Evolutionary conservation across 2,329 filamentous ascomycete genomes (phyloP), one percentile per base, ranked within the genome.

Genomic region (Raffaelea ambrosiae): DNA sequence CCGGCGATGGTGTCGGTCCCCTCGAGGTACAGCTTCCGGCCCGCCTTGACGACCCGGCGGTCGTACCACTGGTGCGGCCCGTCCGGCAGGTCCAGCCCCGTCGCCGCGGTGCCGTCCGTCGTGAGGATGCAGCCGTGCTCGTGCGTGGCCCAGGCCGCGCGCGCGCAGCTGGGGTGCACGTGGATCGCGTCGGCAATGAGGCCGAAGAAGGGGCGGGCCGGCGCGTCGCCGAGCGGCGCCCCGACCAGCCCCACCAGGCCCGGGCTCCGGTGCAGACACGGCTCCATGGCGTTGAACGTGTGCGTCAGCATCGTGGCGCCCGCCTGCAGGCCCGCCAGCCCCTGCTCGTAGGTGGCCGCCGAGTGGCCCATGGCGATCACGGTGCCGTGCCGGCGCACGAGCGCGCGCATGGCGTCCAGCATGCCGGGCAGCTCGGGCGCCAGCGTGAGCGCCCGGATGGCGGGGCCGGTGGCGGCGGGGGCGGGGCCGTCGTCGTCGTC

Each of bases 151-250:
- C 82, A 91, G 1, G 88, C 88, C 51, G 93, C 88, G 61, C 87
- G 88, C 62, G 93, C 79, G 0, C 83, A 84, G 1, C 86, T 89
- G 0, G 87, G 86, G 56, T 93, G 88, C 19, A 94, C 70, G 59
- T 94, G 88, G 48, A 91, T 86, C 14, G 87, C 88, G 59, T 94
- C 88, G 4, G 86, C 80, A 48, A 94, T 93, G 58, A 94, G 77
- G 46, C 88, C 88, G 62, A 89, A 94, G 63, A 76, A 93, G 0
- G 87, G 88, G 47, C 83, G 74, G 16, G 82, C 75, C 16, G 38
- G 20, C 11, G 38, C 43, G 8, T 18, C 8, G 13, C 7, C 13
- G 7, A 29, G 26, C 7, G 74, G 74, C 51, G 76, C 76, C 49
- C 86, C 87, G 13, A 94, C 68, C 0, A 91, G 76, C 14, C 88